Conservation (phyloP, 2,329 filamentous ascomycete species). For the Lachnellula suecica region DNA sequence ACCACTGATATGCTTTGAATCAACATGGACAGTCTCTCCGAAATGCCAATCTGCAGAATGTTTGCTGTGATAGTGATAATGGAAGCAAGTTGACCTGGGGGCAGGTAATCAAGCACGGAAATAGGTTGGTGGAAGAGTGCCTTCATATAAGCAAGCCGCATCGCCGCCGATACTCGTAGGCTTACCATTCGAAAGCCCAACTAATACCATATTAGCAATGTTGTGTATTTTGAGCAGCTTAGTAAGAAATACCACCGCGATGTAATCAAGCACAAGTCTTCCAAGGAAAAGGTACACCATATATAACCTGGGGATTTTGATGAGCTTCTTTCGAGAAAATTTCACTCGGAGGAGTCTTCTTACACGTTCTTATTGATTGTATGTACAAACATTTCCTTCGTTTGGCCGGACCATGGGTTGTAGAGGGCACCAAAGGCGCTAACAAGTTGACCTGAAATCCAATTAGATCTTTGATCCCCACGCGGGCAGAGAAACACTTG, state of each 20-base stretch:
- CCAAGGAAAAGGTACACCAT: slow-evolving; percentile 59
- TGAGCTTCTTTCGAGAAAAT: slow-evolving; percentile 8
- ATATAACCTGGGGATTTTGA: slow-evolving; percentile 45
- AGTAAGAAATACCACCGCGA: slow-evolving; percentile 45
- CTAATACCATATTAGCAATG: slow-evolving; percentile 6
- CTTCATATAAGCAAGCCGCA: slow-evolving; percentile 64
- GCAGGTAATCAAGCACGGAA: slow-evolving; percentile 66
- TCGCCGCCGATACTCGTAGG: slow-evolving; percentile 56
- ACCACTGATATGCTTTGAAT: slow-evolving; percentile 56
- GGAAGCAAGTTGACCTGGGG: slow-evolving; percentile 57
- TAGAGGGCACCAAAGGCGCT: slow-evolving; percentile 51
- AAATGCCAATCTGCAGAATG: slow-evolving; percentile 60
- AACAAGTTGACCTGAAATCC: slow-evolving; percentile 28
- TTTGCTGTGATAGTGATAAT: slow-evolving; percentile 67
- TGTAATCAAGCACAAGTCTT: slow-evolving; percentile 53
- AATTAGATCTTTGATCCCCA: neutral
- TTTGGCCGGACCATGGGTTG: slow-evolving; percentile 37
- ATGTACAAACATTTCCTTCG: slow-evolving; percentile 46
- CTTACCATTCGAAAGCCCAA: slow-evolving; percentile 57
- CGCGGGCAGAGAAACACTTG: slow-evolving; percentile 18
- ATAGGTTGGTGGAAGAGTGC: slow-evolving; percentile 64
- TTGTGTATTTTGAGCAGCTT: neutral
- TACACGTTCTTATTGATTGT: slow-evolving; percentile 43
- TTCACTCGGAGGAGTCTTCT: neutral
- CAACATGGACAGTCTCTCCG: slow-evolving; percentile 58